These are phyloP conservation scores for Aphanomyces euteiches DNA, from an alignment of 352 stramenopile genomes.

Conservation along the genomic window DNA sequence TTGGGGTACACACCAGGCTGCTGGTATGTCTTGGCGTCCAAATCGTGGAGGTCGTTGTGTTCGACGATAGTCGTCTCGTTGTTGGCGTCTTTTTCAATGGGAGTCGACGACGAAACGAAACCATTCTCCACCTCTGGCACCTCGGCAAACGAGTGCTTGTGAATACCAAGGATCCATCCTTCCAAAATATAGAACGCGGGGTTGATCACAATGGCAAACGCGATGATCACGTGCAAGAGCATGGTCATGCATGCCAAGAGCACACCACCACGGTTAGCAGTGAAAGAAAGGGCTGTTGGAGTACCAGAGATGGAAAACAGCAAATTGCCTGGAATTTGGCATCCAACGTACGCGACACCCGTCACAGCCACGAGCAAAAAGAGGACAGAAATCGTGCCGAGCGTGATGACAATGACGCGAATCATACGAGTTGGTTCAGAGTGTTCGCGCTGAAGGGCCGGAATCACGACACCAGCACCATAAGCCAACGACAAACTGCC, in stretches of 20 bases:
- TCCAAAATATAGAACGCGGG: conserved; percentile 54
- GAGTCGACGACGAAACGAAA: no score
- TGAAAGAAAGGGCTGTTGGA: conserved; percentile 9
- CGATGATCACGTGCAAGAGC: conserved; percentile 52
- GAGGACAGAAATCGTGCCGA: conserved; percentile 28
- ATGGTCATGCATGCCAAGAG: conserved; percentile 38
- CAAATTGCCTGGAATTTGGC: conserved; percentile 32
- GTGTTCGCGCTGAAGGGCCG: conserved; percentile 32
- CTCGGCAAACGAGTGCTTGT: conserved; percentile 28
- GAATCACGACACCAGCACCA: conserved; percentile 30
- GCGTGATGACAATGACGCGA: conserved; percentile 31
- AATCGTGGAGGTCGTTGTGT: no score
- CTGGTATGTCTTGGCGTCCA: not conserved
- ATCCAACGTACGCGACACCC: conserved; percentile 28
- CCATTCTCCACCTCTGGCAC: not conserved
- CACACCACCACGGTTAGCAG: conserved; percentile 27
- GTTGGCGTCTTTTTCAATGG: no score
- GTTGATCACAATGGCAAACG: conserved; percentile 45
- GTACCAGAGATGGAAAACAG: conserved; percentile 26
- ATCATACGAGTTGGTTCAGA: conserved; percentile 32
- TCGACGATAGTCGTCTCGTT: no score
- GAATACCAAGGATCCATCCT: conserved; percentile 44
- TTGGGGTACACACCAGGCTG: conserved; percentile 15
- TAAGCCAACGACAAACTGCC: conserved; percentile 32
- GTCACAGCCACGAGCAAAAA: conserved; percentile 28